Percentiles rank a stretch among this genome's conserved stretches.
These are phyloP conservation scores for Coemansia sp. DNA, from an alignment of 192 early-diverging fungal genomes.

Conservation along the genomic window DNA sequence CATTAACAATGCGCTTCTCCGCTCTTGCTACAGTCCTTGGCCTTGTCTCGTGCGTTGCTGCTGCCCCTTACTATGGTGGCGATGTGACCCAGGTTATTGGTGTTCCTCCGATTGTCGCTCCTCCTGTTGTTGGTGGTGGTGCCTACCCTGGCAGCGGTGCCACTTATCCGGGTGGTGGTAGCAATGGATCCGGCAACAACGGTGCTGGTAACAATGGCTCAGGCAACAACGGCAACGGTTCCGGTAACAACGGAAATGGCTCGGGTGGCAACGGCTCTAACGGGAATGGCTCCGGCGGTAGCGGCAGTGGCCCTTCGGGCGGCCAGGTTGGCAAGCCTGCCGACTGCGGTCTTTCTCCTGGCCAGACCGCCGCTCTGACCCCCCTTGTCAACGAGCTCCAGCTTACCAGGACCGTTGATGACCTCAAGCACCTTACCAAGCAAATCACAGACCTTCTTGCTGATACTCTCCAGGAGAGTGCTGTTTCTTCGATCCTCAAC, in stretches of 20 bases:
- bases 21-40: constrained; percentile 24
- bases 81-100: constrained; percentile 28
- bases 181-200: constrained; percentile 1
- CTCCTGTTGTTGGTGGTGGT: constrained; percentile 13
- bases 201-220: constrained; percentile 9
- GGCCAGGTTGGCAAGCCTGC: constrained; percentile 32
- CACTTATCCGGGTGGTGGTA: constrained; percentile 6
- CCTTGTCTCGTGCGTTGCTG: constrained; percentile 30
- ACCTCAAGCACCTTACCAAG: constrained; percentile 50
- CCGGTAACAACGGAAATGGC: constrained; percentile 6
- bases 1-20: constrained; percentile 41
- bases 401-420: constrained; percentile 46
- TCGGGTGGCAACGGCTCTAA: constrained; percentile 12
- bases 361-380: constrained; percentile 41
- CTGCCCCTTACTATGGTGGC: constrained; percentile 41
- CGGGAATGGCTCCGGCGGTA: constrained; percentile 20
- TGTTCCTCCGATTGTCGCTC: constrained; percentile 9
- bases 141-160: constrained; percentile 8
- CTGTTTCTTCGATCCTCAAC: constrained; percentile 39
- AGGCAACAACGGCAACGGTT: constrained; percentile 30
- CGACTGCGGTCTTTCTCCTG: constrained; percentile 40
- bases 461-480: constrained; percentile 47
- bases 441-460: constrained; percentile 53
- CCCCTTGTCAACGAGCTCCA: constrained; percentile 49
- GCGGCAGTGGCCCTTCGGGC: constrained; percentile 14